Base-by-base conservation (phyloP, 352 stramenopile species). In the Phytophthora capsici region DNA sequence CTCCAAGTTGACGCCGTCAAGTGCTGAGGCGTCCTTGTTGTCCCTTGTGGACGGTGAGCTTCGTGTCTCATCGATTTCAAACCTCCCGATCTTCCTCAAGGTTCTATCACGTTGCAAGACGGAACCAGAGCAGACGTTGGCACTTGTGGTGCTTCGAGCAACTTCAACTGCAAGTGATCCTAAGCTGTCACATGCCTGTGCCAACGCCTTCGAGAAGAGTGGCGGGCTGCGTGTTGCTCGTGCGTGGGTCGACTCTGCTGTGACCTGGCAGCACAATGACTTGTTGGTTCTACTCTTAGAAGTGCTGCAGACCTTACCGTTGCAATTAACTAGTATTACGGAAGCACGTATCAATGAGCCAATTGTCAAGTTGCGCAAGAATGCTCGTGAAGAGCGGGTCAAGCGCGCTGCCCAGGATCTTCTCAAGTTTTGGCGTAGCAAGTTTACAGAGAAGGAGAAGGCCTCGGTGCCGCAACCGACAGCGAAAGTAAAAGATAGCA, bases 281-380 rank as follows among this genome's bases (percentile, higher is more conserved):
- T 73, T 95, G 46, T 71, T 95, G 38, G 81, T 93, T 48, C 66
- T 94, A 48, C 70, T 95, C 44, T 78, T 95, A 66, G 80, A 90
- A 67, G 86, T 93, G 56, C 67, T 95, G 46, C 89, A 94, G 69
- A 78, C 77, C 25, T 67, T 95, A 63, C 85, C 87, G 44, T 75
- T 95, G 53, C 82, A 92, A 76, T 84, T 95, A 69, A 80, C 73
- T 70, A 93, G 85, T 75, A 95, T 95, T 73, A 95, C 87, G 44
- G 85, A 94, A 70, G 87, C 87, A 60, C 76, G 77, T 51, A 95
- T 95, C 66, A 95, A 95, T 78, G 85, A 95, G 65, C 87, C 87
- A 40, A 93, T 95, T 72, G 87, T 95, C 52, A 85, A 92, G 72
- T 76, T 95, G 36, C 82, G 84, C 64, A 95, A 95, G 54, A 85